Base-by-base conservation (phyloP, 495 filamentous ascomycete species). In the Tirmania nivea region DNA sequence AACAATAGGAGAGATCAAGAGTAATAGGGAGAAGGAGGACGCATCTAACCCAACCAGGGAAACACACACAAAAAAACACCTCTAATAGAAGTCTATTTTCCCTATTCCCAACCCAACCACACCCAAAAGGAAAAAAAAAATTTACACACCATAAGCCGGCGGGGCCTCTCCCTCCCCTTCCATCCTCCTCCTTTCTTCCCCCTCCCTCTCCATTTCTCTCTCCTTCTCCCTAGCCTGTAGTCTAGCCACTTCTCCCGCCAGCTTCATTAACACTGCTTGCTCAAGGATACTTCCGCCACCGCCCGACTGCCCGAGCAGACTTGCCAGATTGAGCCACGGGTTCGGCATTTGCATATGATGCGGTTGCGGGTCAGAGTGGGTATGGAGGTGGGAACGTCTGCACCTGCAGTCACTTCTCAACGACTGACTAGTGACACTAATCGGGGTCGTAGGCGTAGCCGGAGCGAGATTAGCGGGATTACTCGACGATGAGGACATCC, bases 201-300 rank as follows among this genome's bases (percentile, higher is more conserved):
- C 10, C 19, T 34, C 50, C 4, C 34, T 31, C 50, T 52, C 20
- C 50, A 35, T 52, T 19, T 45, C 39, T 4, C 39, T 45, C 3
- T 45, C 39, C 39, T 45, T 45, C 8, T 45, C 39, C 39, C 39
- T 45, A 6, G 35, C 34, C 50, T 34, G n/a, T 14, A 35, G 16
- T 21, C 51, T 52, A 19, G 14, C 34, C 37, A 56, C 34, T 34
- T 56, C 55, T 14, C 50, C 50, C 50, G 52, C 49, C 31, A 56
- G 52, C 31, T 35, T 35, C 36, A 48, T 53, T 35, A 56, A 35
- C 52, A 56, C 52, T 25, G 55, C 55, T 45, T 53, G 52, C 34
- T 56, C 55, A 1, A 56, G 34, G 35, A 56, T 56, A 6, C 51
- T 37, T 14, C 51, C 25, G 7, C 35, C 17, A 42, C 12, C 31